phyloP scores from a whole-genome alignment of 2,329 filamentous ascomycete genomes.

The Trichoderma simmonsii region DNA sequence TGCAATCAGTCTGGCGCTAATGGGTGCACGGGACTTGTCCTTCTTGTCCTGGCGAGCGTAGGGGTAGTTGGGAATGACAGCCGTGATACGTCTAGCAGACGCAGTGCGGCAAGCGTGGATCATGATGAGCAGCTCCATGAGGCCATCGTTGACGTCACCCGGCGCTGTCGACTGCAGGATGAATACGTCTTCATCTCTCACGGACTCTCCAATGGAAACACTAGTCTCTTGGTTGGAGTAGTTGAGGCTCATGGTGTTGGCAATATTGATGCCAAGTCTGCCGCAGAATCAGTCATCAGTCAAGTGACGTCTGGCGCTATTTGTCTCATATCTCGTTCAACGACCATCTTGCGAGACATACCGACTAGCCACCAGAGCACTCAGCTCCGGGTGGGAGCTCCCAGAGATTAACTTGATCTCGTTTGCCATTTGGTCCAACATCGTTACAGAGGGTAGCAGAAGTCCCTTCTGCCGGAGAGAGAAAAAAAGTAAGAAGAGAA shows the following conservation, averaged over 20 bases:
- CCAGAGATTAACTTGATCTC: constrained; percentile 53
- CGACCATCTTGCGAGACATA: constrained; percentile 27
- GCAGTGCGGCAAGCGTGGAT: constrained; percentile 80
- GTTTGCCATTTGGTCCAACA: constrained; percentile 49
- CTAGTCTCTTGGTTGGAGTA: constrained; percentile 86
- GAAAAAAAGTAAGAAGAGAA: constrained; percentile 17
- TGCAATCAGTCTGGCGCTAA: constrained; percentile 91
- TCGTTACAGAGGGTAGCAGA: constrained; percentile 28
- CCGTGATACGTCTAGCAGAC: constrained; percentile 82
- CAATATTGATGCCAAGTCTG: constrained; percentile 73
- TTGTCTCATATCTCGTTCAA: neutral
- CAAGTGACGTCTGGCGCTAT: neutral
- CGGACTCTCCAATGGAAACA: constrained; percentile 92
- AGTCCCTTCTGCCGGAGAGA: constrained; percentile 19
- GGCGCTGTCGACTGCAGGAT: constrained; percentile 93
- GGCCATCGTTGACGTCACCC: constrained; percentile 93
- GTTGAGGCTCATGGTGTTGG: constrained; percentile 76
- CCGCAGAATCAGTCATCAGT: constrained; percentile 25
- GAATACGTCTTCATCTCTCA: constrained; percentile 97
- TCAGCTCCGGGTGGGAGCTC: constrained; percentile 48
- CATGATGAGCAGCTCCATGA: constrained; percentile 98
- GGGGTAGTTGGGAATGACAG: constrained; percentile 92
- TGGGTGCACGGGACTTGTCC: constrained; percentile 88
- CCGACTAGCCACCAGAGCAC: constrained; percentile 44
- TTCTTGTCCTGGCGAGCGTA: constrained; percentile 98